Conservation (phyloP, 805 yeast species). For the Kodamaea hsintzibuensis region DNA sequence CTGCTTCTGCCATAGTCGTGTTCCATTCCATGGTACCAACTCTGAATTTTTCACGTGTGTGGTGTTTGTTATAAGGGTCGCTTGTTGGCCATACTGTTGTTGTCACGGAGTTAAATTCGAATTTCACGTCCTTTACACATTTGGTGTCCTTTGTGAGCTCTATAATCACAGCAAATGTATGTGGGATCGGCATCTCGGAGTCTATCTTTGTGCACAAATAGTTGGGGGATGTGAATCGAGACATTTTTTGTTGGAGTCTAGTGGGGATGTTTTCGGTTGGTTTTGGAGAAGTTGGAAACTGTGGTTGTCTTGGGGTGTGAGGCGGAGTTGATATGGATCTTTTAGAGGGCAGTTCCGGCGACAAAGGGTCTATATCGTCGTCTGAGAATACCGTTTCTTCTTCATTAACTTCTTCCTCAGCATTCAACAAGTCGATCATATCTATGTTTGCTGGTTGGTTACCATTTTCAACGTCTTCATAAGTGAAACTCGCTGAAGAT, state of each 20-base stretch:
- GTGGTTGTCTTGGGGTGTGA: background rate
- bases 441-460: slow-evolving; percentile 7
- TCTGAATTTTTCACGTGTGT: slow-evolving; percentile 47
- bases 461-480: slow-evolving; percentile 46
- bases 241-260: slow-evolving; percentile 22
- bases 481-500: slow-evolving; percentile 38
- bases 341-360: slow-evolving; percentile 3
- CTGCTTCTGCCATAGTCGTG: slow-evolving; percentile 39
- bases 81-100: slow-evolving; percentile 55
- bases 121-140: slow-evolving; percentile 34
- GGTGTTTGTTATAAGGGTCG: slow-evolving; percentile 47
- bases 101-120: slow-evolving; percentile 45
- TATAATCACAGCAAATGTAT: slow-evolving; percentile 53
- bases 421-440: slow-evolving; percentile 7
- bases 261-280: slow-evolving; percentile 13
- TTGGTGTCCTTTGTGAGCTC: slow-evolving; percentile 42
- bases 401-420: background rate
- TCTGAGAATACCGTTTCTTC: slow-evolving; percentile 14
- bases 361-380: slow-evolving; percentile 12
- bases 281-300: slow-evolving; percentile 5
- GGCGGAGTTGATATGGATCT: background rate
- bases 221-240: slow-evolving; percentile 33
- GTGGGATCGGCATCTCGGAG: slow-evolving; percentile 45
- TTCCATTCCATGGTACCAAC: slow-evolving; percentile 51
- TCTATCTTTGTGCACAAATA: slow-evolving; percentile 39